phyloP scores from a whole-genome alignment of 768 basidiomycete genomes.

The Boletus huronensis region DNA sequence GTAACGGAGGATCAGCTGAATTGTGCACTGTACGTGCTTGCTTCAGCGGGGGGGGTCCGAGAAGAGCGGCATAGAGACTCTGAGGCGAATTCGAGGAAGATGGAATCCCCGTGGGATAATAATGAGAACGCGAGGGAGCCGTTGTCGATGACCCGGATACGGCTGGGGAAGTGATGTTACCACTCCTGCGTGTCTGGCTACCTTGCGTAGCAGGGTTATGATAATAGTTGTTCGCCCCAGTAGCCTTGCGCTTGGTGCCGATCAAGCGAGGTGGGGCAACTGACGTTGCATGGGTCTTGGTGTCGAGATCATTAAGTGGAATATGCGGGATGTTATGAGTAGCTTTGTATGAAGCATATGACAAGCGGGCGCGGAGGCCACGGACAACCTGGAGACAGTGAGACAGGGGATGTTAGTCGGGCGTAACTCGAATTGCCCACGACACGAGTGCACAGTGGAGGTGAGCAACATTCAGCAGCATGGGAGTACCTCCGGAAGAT shows the following conservation, averaged over 20 bases:
- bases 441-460: conserved; percentile 6
- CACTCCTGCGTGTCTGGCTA: conserved; percentile 35
- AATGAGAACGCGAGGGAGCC: conserved; percentile 40
- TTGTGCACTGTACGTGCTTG: conserved; percentile 80
- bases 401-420: conserved; percentile 31
- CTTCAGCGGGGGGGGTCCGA: conserved; percentile 73
- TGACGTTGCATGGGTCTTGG: conserved; percentile 45
- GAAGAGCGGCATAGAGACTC: conserved; percentile 69
- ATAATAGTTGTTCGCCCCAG: conserved; percentile 42
- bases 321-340: conserved; percentile 65
- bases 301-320: conserved; percentile 69
- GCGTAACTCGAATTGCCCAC: conserved; percentile 6
- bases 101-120: conserved; percentile 37
- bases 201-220: conserved; percentile 51
- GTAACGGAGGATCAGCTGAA: conserved; percentile 62
- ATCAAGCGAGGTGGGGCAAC: conserved; percentile 49
- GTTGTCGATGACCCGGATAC: conserved; percentile 24
- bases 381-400: conserved; percentile 63
- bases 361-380: conserved; percentile 72
- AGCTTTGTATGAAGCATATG: conserved; percentile 84
- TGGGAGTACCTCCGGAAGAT: conserved; percentile 2
- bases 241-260: conserved; percentile 56
- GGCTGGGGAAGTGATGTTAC: conserved; percentile 43
- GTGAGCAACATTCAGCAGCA: neutral
- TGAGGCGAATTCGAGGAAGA: conserved; percentile 43